Evolutionary conservation across 768 basidiomycete genomes (phyloP), one percentile per base, ranked within the genome.

Genomic region (Fomitopsis pulvina): DNA sequence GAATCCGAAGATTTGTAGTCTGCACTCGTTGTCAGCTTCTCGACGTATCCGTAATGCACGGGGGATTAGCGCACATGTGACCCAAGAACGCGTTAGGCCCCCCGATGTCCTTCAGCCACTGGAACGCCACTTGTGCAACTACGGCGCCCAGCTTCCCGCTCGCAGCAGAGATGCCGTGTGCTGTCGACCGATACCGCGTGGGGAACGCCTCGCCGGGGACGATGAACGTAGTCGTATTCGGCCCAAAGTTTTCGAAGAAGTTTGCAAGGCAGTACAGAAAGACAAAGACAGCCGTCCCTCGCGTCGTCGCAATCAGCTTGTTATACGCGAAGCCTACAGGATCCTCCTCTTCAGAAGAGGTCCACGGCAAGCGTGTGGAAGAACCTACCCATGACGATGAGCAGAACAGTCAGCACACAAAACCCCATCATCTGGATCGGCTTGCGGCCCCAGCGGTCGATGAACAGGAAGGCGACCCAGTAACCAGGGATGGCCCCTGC

Each of bases 191-290:
- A 59, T 73, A 72, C 20, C 72, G 66, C 5, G 74, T 75, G 3
- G 74, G 74, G 62, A 72, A 74, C 45, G 64, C 66, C 52, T 75
- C 74, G 18, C 70, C 69, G 27, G 74, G 72, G 22, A 72, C 57
- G 54, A 74, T 65, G 60, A 74, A 74, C 25, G 70, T 72, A 5
- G 71, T 72, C 14, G 68, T 68, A 52, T 71, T 72, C 18, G 71
- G 69, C 7, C 72, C 71, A 50, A 73, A 73, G 60, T 73, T 73
- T 60, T 72, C 69, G 65, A 71, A 70, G 60, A 71, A 67, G 49
- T 71, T 70, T 14, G 69, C 58, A 39, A 73, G 50, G 49, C 71
- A 69, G 63, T 69, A 74, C 28, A 68, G 56, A 42, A 64, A 64
- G 52, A 73, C 64, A 58, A 74, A 66, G 21, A 59, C 60, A 12